Evolutionary conservation across 139 green algal species (phyloP), one percentile per base, ranked within the genome.

Genomic region (Chloropicon primus): DNA sequence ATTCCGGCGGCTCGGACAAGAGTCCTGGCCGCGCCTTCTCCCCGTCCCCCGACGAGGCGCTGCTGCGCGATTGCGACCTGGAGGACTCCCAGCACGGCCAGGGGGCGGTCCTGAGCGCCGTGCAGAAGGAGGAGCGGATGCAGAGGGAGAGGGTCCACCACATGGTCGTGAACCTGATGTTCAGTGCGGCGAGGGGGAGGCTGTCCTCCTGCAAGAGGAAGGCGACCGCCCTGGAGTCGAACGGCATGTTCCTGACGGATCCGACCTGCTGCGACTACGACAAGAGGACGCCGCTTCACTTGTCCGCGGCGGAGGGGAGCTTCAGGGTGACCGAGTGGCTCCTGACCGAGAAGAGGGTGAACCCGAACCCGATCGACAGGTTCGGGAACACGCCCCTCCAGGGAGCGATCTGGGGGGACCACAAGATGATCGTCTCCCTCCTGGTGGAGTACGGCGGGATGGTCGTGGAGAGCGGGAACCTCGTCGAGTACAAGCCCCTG

Each of bases 371-470:
- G 5, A 77, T 92, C 0, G 91, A 96, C 76, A 82, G 91, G 21
- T 93, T 94, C 81, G 83, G 89, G 2, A 82, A 87, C n/a, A 97
- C 92, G 0, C 90, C 92, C 0, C 82, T 95, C n/a, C 89, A 97
- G 88, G 91, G 96, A 53, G 92, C 92, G 25, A 91, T 93, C 25
- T 81, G 89, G 0, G 89, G 91, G 28, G 89, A 95, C 27, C 91
- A 92, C 74, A 83, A 80, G 2, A 89, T 94, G 78, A 83, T 95
- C 23, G 87, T 88, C 27, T 87, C 88, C 79, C 82, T 96, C 28
- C 85, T 96, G 27, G 77, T 89, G 0, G 77, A 88, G 62, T 75
- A 85, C 21, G 87, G 87, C 22, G 92, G 80, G 0, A 84, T 84
- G 53, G 76, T 96, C 1, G 87, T 75, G n/a, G 88, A 92, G 41